These are phyloP conservation scores for Oryza australiensis DNA, from an alignment of 176 grass and related monocot species.

Conservation along the genomic window DNA sequence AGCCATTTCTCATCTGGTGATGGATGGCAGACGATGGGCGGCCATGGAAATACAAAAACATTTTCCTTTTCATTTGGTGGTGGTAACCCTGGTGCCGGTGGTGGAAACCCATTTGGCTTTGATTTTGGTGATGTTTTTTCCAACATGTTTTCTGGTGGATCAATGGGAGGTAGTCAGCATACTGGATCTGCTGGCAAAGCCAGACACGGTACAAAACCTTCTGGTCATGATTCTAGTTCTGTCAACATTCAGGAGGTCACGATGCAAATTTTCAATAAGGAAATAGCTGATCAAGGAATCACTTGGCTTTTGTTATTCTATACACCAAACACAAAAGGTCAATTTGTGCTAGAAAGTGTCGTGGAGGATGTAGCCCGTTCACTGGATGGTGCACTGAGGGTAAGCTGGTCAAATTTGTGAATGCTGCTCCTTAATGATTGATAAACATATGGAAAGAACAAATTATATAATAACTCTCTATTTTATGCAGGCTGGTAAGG, in stretches of 20 bases:
- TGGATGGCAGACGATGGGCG: slow-evolving; percentile 79
- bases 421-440: background rate
- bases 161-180: slow-evolving; percentile 45
- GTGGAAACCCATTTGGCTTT: slow-evolving; percentile 68
- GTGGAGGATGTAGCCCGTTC: slow-evolving; percentile 64
- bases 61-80: slow-evolving; percentile 95
- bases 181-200: slow-evolving; percentile 54
- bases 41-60: slow-evolving; percentile 62
- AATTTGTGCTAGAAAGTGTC: slow-evolving; percentile 59
- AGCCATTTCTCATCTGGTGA: slow-evolving; percentile 70
- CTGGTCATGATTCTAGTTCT: slow-evolving; percentile 35
- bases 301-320: slow-evolving; percentile 93
- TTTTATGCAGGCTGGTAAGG: slow-evolving; percentile 71
- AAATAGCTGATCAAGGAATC: slow-evolving; percentile 75
- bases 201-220: slow-evolving; percentile 45
- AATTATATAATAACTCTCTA: slow-evolving; percentile 1
- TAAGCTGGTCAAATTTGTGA: slow-evolving; percentile 31
- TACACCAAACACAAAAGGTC: slow-evolving; percentile 54
- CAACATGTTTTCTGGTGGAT: slow-evolving; percentile 68
- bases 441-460: slow-evolving; percentile 11
- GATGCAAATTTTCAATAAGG: slow-evolving; percentile 74
- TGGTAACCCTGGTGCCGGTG: slow-evolving; percentile 42
- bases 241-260: slow-evolving; percentile 61
- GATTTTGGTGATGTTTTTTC: slow-evolving; percentile 85
- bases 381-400: slow-evolving; percentile 71